Evolutionary conservation across 306 rosid genomes (phyloP), one percentile per base, ranked within the genome.

Genomic region (Ormosia emarginata): DNA sequence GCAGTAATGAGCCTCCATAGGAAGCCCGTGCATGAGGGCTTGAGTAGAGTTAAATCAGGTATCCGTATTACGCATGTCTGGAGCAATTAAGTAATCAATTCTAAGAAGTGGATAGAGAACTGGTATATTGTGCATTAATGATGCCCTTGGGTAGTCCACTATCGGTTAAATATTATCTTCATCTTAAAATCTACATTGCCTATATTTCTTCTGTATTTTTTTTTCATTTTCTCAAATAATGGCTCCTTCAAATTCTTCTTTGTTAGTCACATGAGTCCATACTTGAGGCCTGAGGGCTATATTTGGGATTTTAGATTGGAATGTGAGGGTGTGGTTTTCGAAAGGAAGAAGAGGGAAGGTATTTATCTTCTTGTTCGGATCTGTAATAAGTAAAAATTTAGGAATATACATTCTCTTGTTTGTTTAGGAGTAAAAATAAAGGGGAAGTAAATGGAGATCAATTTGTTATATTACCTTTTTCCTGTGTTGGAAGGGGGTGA

Each of bases 171-270:
- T 14, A 53, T 44, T 34, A 18, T 62, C 24, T 17, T 73, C 37
- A 53, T 40, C 66, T 63, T 32, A 80, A 10, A 49, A 50, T 62
- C 37, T 13, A 78, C 12, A 67, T 13, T 64, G 46, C 41, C 52
- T 13, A 36, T 13, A 65, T 44, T 79, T 61, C 37, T 63, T 57
- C 5, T 4, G 43, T 6, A 1, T 43, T 15, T 69, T 66, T 8
- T 33, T 32, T 37, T 43, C 14, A 33, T 56, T 39, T 61, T 63
- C 50, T 33, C 3, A 66, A 46, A 47, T 37, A 33, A 53, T 2
- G 14, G 33, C 56, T 81, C 30, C 46, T 65, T 71, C 52, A 18
- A 41, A n/a, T 24, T 78, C 67, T 67, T 73, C 84, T 78, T 67
- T 15, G 33, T 49, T 36, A 49, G 32, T 81, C 49, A 9, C 36